Percentiles rank a stretch among this genome's conserved stretches.
These are phyloP conservation scores for Penicillium riverlandense DNA, from an alignment of 495 filamentous ascomycete genomes.

Conservation along the genomic window DNA sequence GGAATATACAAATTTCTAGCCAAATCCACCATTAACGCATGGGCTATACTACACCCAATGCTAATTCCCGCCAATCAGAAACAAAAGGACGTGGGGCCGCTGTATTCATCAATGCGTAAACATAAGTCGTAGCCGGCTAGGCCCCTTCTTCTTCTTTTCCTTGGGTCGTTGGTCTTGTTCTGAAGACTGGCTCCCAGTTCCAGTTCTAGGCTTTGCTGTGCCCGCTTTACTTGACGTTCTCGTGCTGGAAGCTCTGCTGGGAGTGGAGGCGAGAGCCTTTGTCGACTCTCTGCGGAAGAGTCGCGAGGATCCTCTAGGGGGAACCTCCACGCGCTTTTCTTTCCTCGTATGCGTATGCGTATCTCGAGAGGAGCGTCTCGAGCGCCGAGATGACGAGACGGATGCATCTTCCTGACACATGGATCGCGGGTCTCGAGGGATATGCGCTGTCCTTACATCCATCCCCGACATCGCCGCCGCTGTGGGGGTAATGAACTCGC, in stretches of 20 bases:
- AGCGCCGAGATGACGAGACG: slow-evolving; percentile 30
- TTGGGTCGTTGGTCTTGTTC: slow-evolving; percentile 29
- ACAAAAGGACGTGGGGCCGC: not conserved
- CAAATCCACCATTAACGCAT: too few species aligned
- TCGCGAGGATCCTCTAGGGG: slow-evolving; percentile 9
- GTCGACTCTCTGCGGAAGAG: slow-evolving; percentile 13
- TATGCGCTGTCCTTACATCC: slow-evolving; percentile 32
- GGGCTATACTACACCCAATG: too few species aligned
- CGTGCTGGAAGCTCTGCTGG: slow-evolving; percentile 7
- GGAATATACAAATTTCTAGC: too few species aligned
- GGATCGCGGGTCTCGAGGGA: slow-evolving; percentile 29
- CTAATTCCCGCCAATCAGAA: not conserved
- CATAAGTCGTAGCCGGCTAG: slow-evolving; percentile 38
- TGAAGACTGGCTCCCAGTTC: slow-evolving; percentile 2
- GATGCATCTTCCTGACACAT: slow-evolving; percentile 33
- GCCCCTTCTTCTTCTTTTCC: slow-evolving; percentile 34
- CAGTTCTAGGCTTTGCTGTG: slow-evolving; percentile 15
- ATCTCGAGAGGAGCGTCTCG: slow-evolving; percentile 16
- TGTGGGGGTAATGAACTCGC: slow-evolving; percentile 77
- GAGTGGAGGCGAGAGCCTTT: slow-evolving; percentile 12
- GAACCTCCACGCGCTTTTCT: not conserved
- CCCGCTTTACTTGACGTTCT: not conserved
- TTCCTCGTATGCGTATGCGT: too few species aligned
- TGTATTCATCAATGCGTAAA: slow-evolving; percentile 26
- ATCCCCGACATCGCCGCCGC: slow-evolving; percentile 57